phyloP scores from a whole-genome alignment of 1,284 basidiomycete genomes.

The Vanrija sp. region DNA sequence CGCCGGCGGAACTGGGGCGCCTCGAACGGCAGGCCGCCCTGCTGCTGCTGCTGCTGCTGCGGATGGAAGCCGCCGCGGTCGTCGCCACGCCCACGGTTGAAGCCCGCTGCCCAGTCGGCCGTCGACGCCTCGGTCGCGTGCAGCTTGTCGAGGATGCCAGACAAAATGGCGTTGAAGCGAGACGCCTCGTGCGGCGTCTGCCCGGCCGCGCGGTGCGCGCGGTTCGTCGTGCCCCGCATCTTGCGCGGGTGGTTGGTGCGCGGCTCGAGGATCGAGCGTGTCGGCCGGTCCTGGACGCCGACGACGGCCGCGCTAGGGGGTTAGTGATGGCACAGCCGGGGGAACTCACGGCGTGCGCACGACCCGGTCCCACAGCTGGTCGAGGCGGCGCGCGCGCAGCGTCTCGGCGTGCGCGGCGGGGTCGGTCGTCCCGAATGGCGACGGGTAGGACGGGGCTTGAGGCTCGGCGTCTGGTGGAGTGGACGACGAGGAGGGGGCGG shows the following conservation, averaged over 20 bases:
- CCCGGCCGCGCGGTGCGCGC: conserved; percentile 20
- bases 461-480: background rate
- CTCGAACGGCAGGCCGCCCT: background rate
- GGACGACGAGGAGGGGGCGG: background rate
- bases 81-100: background rate
- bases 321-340: background rate
- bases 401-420: background rate
- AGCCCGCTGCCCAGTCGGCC: background rate
- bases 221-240: conserved; percentile 1
- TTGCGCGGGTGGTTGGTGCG: background rate
- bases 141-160: conserved; percentile 21
- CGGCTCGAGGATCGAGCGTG: conserved; percentile 1
- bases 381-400: background rate
- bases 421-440: too few relatives aligned
- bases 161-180: conserved; percentile 25
- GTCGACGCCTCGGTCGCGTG: conserved; percentile 1
- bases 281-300: background rate
- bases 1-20: background rate
- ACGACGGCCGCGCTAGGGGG: background rate
- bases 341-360: conserved; percentile 12
- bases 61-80: background rate
- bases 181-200: conserved; percentile 32
- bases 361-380: conserved; percentile 15
- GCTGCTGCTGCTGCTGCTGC: background rate
- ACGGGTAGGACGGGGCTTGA: too few relatives aligned